Base-by-base conservation (phyloP, 1,284 basidiomycete genomes). In the Porogramme epimiltina region DNA sequence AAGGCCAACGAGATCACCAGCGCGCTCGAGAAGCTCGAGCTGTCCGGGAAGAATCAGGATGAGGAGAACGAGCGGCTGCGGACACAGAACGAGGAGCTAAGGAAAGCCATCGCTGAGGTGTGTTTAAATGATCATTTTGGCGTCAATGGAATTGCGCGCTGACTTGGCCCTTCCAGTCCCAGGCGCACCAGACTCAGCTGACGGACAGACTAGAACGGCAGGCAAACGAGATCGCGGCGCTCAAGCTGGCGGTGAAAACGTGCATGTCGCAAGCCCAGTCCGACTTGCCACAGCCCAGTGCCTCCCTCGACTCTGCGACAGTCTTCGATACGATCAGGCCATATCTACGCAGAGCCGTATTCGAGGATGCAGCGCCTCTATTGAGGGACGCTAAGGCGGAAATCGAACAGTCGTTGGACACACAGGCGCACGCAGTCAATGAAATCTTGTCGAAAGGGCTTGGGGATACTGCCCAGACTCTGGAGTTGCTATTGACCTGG, bases 311-410 rank as follows among this genome's bases (percentile, higher is more conserved):
- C 4, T 54, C 68, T 0, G 74, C 78, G n/a, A 69, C 74, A 45
- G 66, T 84, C 48, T 46, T 78, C 9, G 60, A 72, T 23, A 59
- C 69, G 13, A 64, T 83, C 44, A 65, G 73, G 22, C 72, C 73
- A 19, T 66, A 70, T 1, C 57, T 83, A 15, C 51, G 71, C 2
- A 63, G 70, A 25, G 63, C 70, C 9, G 66, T 79, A 20, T 75
- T 69, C 19, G 60, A 72, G 1, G 69, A 70, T 16, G 66, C 81
- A 18, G 51, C 61, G 40, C 68, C 74, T 1, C 62, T 73, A 10
- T 61, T 83, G 11, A 58, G 66, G 9, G 58, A 70, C 4, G 51
- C 75, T 31, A 73, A 70, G 8, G 45, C 53, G 6, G 66, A 74
- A 10, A 60, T 82, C 11, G 64, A 75, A 45, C 63, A 64, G 9